Evolutionary conservation across 768 basidiomycete species (phyloP), one percentile per base, ranked within the genome.

Genomic region (Asterophora parasitica): DNA sequence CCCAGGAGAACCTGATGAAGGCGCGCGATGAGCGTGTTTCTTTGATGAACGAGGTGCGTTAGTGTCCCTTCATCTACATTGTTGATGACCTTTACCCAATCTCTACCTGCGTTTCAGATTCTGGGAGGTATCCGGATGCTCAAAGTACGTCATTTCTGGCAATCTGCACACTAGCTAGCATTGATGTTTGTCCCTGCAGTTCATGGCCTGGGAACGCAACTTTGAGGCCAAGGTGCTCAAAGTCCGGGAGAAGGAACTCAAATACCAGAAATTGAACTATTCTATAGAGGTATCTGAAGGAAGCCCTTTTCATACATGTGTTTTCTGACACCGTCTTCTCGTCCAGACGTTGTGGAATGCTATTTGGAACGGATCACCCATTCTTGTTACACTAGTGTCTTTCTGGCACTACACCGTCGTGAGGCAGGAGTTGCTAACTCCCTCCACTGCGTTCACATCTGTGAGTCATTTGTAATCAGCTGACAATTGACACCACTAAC

Each of bases 171-270:
- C 23, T 13, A n/a, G 4, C 16, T 1, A 28, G 30, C 12, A 38
- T 44, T 48, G 44, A 48, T 3, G 52, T 2, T 12, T 44, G 9
- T 28, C 33, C 17, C 15, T 9, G 9, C 57, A 86, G 83, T 96
- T 94, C 66, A 94, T 95, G 91, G 92, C 91, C 12, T 78, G 76
- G 92, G 92, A 96, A 63, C 82, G 92, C 19, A 90, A 81, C 60
- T 94, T 94, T 56, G 92, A 95, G 65, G 72, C 74, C 17, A 76
- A 75, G 8, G 82, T 93, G 0, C 63, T 86, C 44, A 80, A 77
- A 43, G 72, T 95, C 50, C 79, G 92, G 19, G 81, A 82, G 35
- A 84, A 81, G 54, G 92, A 96, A 63, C 71, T 96, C 17, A 82
- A 82, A 57, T 92, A 81, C 64, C 92, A 93, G 60, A 83, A 79